Base-by-base conservation (phyloP, 177 flowering plant genomes). In the Vitis hybrid region DNA sequence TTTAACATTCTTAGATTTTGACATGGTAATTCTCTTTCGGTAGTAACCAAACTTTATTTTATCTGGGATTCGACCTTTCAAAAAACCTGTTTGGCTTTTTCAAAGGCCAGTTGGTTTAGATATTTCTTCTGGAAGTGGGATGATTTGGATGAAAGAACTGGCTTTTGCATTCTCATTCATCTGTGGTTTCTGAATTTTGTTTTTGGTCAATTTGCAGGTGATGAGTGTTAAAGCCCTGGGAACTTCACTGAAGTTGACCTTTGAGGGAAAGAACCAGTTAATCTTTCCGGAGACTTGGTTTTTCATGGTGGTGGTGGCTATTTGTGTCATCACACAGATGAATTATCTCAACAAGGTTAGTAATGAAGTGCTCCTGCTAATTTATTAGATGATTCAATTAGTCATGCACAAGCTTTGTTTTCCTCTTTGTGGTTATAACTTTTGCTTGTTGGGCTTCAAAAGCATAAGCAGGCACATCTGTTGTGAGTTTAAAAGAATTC, bases 191-290 rank as follows among this genome's bases (percentile, higher is more conserved):
- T 56, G 3, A 9, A 24, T 24, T 14, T 1, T n/a, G 13, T 60
- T 50, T 21, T 55, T 40, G 32, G 50, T 60, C 30, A 24, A 24
- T 7, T 27, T 76, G 74, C 86, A 92, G 98, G 98, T 92, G 65
- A 92, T 92, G 97, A 88, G 94, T 79, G 94, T 89, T 19, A 92
- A 92, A 82, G 97, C 97, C 62, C 84, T 92, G 58, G 98, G 98
- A 54, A 92, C 90, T 67, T 80, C 94, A 51, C 63, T 89, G 68
- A 90, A 87, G 69, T 78, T 92, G 71, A 91, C 98, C 6, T 83
- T 91, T 67, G 93, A 86, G 77, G 98, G 96, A 40, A 84, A 66
- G 3, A 92, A 92, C 78, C 93, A 91, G 73, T 71, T 89, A 68
- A 70, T 81, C 62, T 92, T 83, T 70, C 86, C 92, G 9, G 87